These are phyloP conservation scores for Schizothecium vesticola DNA, from an alignment of 495 filamentous ascomycete genomes.

Conservation along the genomic window DNA sequence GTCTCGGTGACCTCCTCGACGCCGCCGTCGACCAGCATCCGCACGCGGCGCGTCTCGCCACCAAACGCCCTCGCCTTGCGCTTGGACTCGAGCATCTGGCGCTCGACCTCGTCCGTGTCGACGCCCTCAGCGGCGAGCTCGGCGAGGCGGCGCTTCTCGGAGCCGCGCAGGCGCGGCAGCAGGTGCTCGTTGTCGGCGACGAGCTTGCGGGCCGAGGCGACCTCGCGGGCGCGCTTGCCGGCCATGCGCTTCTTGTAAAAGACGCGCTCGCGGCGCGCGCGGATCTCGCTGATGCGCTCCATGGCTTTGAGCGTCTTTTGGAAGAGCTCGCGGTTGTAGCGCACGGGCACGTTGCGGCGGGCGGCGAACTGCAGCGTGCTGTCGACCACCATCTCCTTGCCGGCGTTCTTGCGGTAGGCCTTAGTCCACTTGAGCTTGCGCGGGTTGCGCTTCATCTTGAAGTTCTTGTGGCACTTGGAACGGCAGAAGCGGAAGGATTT, in stretches of 20 bases:
- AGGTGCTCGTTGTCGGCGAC: constrained; percentile 90
- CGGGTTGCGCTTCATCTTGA: constrained; percentile 93
- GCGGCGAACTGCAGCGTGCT: constrained; percentile 84
- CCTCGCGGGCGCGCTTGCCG: constrained; percentile 76
- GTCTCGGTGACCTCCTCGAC: constrained; percentile 49
- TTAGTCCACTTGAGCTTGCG: constrained; percentile 85
- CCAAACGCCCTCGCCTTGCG: constrained; percentile 47
- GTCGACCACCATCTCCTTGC: constrained; percentile 94
- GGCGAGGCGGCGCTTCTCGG: constrained; percentile 46
- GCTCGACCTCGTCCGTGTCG: constrained; percentile 51
- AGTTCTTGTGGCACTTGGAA: constrained; percentile 93
- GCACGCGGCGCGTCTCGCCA: constrained; percentile 57
- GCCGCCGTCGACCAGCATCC: constrained; percentile 60
- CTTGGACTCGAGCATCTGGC: constrained; percentile 26
- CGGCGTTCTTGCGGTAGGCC: constrained; percentile 67
- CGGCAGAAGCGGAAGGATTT: constrained; percentile 71
- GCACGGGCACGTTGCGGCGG: constrained; percentile 87
- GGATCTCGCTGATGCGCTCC: constrained; percentile 84
- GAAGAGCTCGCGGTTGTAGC: constrained; percentile 89
- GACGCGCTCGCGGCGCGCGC: constrained; percentile 70
- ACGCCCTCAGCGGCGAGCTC: constrained; percentile 47
- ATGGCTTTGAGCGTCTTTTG: constrained; percentile 85
- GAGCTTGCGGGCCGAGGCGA: constrained; percentile 73
- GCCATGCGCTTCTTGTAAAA: constrained; percentile 92
- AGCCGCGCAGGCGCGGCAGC: constrained; percentile 57